Percentiles rank a stretch among this genome's conserved stretches.
Evolutionary conservation across 495 filamentous ascomycete genomes (phyloP).

Genomic region (Chaetomium cochliodes): DNA sequence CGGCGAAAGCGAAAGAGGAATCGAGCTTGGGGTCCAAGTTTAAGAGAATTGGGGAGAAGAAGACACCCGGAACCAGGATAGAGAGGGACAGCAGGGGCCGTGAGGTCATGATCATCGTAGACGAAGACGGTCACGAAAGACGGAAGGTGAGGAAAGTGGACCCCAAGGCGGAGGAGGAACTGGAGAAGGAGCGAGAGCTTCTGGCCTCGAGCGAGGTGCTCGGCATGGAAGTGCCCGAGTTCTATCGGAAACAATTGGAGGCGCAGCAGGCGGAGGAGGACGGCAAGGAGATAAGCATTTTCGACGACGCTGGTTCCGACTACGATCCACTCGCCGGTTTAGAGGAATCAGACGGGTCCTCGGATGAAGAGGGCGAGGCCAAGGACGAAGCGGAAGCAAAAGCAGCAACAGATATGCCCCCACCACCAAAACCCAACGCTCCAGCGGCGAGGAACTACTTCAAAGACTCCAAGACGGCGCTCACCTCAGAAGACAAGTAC

Average conservation of each 20-base stretch:
- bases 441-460: slow-evolving; percentile 59
- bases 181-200: slow-evolving; percentile 47
- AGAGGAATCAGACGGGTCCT: slow-evolving; percentile 51
- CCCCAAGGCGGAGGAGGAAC: slow-evolving; percentile 31
- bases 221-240: slow-evolving; percentile 75
- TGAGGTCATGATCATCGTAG: slow-evolving; percentile 81
- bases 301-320: slow-evolving; percentile 79
- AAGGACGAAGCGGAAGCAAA: slow-evolving; percentile 21
- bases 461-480: slow-evolving; percentile 47
- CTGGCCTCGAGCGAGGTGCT: slow-evolving; percentile 69
- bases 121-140: slow-evolving; percentile 84
- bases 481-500: slow-evolving; percentile 46
- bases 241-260: slow-evolving; percentile 45
- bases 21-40: slow-evolving; percentile 71
- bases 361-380: slow-evolving; percentile 31
- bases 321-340: slow-evolving; percentile 84
- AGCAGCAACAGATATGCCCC: slow-evolving; percentile 39
- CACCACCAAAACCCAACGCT: slow-evolving; percentile 40
- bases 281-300: slow-evolving; percentile 71
- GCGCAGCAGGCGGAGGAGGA: slow-evolving; percentile 48
- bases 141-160: slow-evolving; percentile 69
- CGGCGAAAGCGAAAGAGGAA: slow-evolving; percentile 55
- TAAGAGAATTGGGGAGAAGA: slow-evolving; percentile 71
- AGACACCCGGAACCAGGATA: slow-evolving; percentile 62
- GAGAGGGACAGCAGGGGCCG: slow-evolving; percentile 73